These are phyloP conservation scores for Mycena chlorophos DNA, from an alignment of 768 basidiomycete species.

Conservation along the genomic window DNA sequence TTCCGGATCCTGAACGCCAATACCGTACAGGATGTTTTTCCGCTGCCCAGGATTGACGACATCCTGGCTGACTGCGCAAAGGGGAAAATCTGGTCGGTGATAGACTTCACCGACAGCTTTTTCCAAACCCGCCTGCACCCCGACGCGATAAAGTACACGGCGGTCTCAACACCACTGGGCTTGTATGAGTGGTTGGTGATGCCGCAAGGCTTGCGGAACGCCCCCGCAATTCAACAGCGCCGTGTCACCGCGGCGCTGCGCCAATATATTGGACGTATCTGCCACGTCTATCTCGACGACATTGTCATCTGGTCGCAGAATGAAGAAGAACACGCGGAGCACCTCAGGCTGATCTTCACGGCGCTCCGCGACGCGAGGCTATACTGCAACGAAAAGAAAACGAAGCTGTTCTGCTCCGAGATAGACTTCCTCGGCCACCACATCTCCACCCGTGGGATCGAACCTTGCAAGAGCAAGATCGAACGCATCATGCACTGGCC, in stretches of 20 bases:
- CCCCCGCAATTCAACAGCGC: slow-evolving; percentile 36
- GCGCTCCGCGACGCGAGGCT: slow-evolving; percentile 22
- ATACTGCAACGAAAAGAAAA: slow-evolving; percentile 28
- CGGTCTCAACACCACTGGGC: slow-evolving; percentile 37
- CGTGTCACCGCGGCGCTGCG: slow-evolving; percentile 32
- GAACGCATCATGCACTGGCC: slow-evolving; percentile 27
- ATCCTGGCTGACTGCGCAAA: slow-evolving; percentile 36
- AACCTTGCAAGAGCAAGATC: slow-evolving; percentile 14
- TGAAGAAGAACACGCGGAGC: slow-evolving; percentile 32
- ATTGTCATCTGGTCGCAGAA: slow-evolving; percentile 46
- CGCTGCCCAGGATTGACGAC: slow-evolving; percentile 29
- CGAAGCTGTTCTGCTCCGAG: background rate
- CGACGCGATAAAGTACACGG: slow-evolving; percentile 32
- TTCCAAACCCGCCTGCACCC: slow-evolving; percentile 38
- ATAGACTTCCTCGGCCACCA: background rate
- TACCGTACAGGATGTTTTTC: slow-evolving; percentile 24
- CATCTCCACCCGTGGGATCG: background rate
- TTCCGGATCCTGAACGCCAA: slow-evolving; percentile 28
- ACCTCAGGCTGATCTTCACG: slow-evolving; percentile 25
- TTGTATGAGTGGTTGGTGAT: slow-evolving; percentile 43
- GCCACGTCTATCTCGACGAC: slow-evolving; percentile 47
- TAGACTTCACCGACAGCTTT: slow-evolving; percentile 44
- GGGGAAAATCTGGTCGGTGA: slow-evolving; percentile 36
- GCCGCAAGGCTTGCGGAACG: slow-evolving; percentile 39
- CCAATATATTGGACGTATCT: slow-evolving; percentile 37